Conservation (phyloP, 2,329 filamentous ascomycete genomes). For the Pseudogymnoascus sp. region DNA sequence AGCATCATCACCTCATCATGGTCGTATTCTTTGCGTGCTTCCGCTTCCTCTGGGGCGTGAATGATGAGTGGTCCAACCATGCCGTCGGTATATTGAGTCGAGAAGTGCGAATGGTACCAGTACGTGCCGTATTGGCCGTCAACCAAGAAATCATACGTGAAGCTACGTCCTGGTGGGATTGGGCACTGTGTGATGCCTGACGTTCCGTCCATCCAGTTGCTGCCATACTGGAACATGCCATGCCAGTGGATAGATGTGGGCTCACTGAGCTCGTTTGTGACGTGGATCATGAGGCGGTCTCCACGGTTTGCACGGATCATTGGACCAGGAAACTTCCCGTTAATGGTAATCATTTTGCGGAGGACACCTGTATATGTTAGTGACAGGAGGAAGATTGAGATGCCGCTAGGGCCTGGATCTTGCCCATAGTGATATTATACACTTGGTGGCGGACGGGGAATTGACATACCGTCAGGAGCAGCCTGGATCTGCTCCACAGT, state of each 20-base stretch:
- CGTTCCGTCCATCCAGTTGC: slow-evolving; percentile 36
- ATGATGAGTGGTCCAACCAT: slow-evolving; percentile 53
- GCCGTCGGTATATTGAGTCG: slow-evolving; percentile 37
- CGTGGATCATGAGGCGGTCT: slow-evolving; percentile 28
- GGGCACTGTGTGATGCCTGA: slow-evolving; percentile 53
- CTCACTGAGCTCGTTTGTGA: slow-evolving; percentile 27
- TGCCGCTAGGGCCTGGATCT: not conserved
- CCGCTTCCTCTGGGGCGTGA: slow-evolving; percentile 46
- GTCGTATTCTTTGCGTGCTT: slow-evolving; percentile 47
- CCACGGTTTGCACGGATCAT: slow-evolving; percentile 31
- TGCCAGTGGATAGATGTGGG: slow-evolving; percentile 41
- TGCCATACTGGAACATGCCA: slow-evolving; percentile 35
- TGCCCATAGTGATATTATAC: not conserved
- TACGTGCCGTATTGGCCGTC: slow-evolving; percentile 36
- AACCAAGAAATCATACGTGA: slow-evolving; percentile 23
- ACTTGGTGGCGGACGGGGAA: not conserved
- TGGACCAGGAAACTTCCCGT: slow-evolving; percentile 30
- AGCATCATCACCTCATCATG: slow-evolving; percentile 56
- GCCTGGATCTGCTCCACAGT: slow-evolving; percentile 17
- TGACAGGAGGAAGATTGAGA: not conserved
- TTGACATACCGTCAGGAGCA: slow-evolving; percentile 17
- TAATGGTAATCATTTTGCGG: slow-evolving; percentile 25
- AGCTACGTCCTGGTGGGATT: slow-evolving; percentile 39
- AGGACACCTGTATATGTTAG: not conserved
- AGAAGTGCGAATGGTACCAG: slow-evolving; percentile 56